phyloP scores from a whole-genome alignment of 495 filamentous ascomycete species.

The Penicillium antarcticum region DNA sequence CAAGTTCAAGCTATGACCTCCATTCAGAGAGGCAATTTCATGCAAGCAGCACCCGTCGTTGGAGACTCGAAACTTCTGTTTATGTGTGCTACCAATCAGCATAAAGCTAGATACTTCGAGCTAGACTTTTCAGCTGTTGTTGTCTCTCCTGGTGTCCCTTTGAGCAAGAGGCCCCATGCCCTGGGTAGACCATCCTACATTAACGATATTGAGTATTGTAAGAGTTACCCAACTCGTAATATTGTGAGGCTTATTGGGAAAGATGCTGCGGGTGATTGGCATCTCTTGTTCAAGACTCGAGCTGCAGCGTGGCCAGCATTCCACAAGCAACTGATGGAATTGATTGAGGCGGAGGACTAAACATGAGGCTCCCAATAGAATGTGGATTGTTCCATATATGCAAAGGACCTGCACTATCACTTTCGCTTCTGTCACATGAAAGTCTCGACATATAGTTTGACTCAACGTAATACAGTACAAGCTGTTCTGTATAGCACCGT shows the following conservation, averaged over 20 bases:
- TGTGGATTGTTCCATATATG: too few relatives aligned
- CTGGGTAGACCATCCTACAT: not conserved
- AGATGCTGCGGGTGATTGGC: slow-evolving; percentile 44
- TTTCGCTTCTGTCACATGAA: too few relatives aligned
- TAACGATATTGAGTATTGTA: slow-evolving; percentile 25
- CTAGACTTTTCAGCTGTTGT: slow-evolving; percentile 15
- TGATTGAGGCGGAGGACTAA: not conserved
- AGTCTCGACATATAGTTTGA: too few relatives aligned
- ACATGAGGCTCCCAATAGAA: not conserved
- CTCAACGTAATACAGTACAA: too few relatives aligned
- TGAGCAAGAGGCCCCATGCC: not conserved
- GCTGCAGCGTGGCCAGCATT: slow-evolving; percentile 1
- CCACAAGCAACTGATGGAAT: not conserved
- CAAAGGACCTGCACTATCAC: too few relatives aligned
- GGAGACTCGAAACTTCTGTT: slow-evolving; percentile 1
- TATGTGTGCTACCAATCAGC: slow-evolving; percentile 6
- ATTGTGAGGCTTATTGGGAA: slow-evolving; percentile 34
- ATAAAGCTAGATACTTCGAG: slow-evolving; percentile 10
- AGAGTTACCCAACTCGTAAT: slow-evolving; percentile 21
- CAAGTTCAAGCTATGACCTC: slow-evolving; percentile 8
- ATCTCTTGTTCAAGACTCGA: slow-evolving; percentile 21
- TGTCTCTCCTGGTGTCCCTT: not conserved
- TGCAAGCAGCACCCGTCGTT: not conserved
- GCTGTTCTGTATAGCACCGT: too few relatives aligned
- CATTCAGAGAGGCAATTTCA: not conserved